Percentiles rank a stretch among this genome's conserved stretches.
phyloP scores from a whole-genome alignment of 257 asterid genomes.

The Petunia axillaris region DNA sequence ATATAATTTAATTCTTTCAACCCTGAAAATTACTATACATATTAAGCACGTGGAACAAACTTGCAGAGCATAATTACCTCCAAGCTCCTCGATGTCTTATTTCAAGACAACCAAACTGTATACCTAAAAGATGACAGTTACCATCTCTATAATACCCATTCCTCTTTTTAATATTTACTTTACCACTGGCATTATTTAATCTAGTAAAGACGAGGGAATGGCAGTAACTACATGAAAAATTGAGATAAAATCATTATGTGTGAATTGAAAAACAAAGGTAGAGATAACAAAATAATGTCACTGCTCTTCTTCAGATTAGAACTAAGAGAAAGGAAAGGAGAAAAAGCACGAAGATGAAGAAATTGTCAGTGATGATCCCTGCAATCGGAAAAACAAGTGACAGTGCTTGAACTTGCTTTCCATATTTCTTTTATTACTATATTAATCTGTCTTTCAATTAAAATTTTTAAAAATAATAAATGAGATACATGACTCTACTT shows the following conservation, averaged over 20 bases:
- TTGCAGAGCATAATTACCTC: background rate
- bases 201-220: slow-evolving; percentile 1
- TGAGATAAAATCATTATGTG: background rate
- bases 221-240: slow-evolving; percentile 13
- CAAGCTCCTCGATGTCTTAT: background rate
- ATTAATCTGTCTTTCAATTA: too few species aligned
- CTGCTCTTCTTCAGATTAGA: too few species aligned
- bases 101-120: background rate
- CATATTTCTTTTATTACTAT: too few species aligned
- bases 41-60: background rate
- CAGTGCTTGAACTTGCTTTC: too few species aligned
- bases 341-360: too few species aligned
- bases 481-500: too few species aligned
- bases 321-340: too few species aligned
- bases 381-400: too few species aligned
- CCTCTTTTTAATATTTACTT: background rate
- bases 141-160: background rate
- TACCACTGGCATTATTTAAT: background rate
- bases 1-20: background rate
- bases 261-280: background rate
- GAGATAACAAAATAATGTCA: background rate
- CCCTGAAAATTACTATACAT: slow-evolving; percentile 14
- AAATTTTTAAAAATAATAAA: too few species aligned
- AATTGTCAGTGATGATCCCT: too few species aligned
- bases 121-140: background rate